These are phyloP conservation scores for Pseudocohnilembus persalinus DNA, from an alignment of 169 alveolate species.

Conservation along the genomic window DNA sequence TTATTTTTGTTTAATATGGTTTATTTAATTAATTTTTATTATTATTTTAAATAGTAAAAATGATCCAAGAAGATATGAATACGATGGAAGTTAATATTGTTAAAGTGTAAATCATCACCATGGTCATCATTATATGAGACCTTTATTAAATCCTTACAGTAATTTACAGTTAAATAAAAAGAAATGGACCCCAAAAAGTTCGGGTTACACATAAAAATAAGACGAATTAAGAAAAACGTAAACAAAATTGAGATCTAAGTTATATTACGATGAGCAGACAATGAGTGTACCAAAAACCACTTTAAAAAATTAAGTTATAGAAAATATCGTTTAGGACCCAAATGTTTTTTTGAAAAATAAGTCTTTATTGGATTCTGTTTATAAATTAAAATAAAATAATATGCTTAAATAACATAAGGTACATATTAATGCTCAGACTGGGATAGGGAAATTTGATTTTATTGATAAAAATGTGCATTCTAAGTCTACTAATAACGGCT, in stretches of 20 bases:
- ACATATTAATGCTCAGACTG: slow-evolving; percentile 24
- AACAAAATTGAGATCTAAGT: slow-evolving; percentile 26
- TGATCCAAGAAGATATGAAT: neutral
- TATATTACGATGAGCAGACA: slow-evolving; percentile 44
- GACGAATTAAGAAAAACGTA: neutral
- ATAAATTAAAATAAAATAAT: slow-evolving; percentile 35
- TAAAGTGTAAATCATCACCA: too few relatives aligned
- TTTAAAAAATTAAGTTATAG: slow-evolving; percentile 30
- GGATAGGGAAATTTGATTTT: slow-evolving; percentile 37
- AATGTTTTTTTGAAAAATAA: slow-evolving; percentile 25
- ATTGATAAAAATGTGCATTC: slow-evolving; percentile 44
- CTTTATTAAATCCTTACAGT: neutral
- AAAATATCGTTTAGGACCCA: slow-evolving; percentile 41
- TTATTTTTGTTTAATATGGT: too few relatives aligned
- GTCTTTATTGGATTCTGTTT: slow-evolving; percentile 26
- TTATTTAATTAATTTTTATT: too few relatives aligned
- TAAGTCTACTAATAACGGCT: slow-evolving; percentile 48
- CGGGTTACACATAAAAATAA: neutral
- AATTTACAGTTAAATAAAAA: too few relatives aligned
- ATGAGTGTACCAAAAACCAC: slow-evolving; percentile 48
- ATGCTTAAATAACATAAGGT: slow-evolving; percentile 33
- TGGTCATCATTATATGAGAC: too few relatives aligned
- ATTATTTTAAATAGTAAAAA: neutral
- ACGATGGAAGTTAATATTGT: too few relatives aligned
- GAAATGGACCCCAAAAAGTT: neutral